These are phyloP conservation scores for Beta vulgaris DNA, from an alignment of 148 eudicot species.

Conservation along the genomic window DNA sequence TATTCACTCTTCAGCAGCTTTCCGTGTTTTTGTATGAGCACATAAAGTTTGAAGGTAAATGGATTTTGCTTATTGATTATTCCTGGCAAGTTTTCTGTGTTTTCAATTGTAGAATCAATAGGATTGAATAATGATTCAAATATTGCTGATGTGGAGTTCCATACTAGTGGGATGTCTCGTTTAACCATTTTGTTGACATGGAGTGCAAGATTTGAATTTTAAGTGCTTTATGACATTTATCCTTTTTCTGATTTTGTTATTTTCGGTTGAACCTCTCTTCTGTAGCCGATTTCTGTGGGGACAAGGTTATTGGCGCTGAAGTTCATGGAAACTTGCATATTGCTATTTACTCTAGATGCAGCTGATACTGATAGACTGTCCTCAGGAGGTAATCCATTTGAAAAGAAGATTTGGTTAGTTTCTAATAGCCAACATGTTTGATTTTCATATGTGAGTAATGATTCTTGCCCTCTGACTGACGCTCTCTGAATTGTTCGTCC, in stretches of 20 bases:
- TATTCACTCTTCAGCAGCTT: too few relatives aligned
- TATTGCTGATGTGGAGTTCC: neutral
- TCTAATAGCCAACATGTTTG: neutral
- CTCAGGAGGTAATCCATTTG: conserved; percentile 56
- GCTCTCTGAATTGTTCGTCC: neutral
- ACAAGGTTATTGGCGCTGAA: conserved; percentile 77
- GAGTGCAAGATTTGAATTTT: neutral
- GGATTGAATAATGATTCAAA: neutral
- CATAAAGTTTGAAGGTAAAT: too few relatives aligned
- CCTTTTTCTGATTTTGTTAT: neutral
- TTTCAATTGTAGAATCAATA: neutral
- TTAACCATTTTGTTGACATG: conserved; percentile 6
- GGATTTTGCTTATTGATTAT: neutral
- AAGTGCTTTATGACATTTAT: neutral
- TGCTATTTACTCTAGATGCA: conserved; percentile 59
- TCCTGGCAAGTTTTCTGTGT: too few relatives aligned
- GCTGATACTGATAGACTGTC: conserved; percentile 40
- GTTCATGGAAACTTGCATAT: conserved; percentile 67
- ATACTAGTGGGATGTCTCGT: neutral
- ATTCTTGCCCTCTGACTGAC: neutral
- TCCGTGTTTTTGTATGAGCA: too few relatives aligned
- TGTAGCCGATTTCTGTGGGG: conserved; percentile 57
- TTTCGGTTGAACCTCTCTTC: conserved; percentile 22
- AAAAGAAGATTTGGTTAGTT: neutral
- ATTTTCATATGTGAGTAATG: neutral